Evolutionary conservation across 495 filamentous ascomycete species (phyloP).

Genomic region (Poronia punctata): DNA sequence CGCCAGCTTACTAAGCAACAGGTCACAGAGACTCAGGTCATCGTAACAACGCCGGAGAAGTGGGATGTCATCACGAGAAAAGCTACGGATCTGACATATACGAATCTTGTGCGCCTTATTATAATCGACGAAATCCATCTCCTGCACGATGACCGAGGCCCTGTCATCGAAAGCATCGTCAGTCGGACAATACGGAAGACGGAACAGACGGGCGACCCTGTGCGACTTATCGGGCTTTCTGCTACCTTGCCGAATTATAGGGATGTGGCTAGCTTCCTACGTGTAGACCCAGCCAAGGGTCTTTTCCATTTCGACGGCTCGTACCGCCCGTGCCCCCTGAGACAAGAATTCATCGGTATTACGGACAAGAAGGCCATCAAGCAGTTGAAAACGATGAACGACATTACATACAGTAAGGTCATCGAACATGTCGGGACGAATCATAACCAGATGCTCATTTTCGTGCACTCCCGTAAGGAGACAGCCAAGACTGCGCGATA

Average conservation of each 20-base stretch:
- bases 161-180: conserved; percentile 94
- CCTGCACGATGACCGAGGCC: conserved; percentile 93
- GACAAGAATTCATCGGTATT: conserved; percentile 95
- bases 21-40: conserved; percentile 95
- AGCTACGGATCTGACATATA: conserved; percentile 94
- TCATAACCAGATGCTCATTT: conserved; percentile 95
- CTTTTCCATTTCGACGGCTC: conserved; percentile 96
- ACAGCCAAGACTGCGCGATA: conserved; percentile 96
- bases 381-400: conserved; percentile 98
- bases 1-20: conserved; percentile 98
- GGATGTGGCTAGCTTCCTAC: conserved; percentile 93
- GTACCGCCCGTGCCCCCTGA: conserved; percentile 85
- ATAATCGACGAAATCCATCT: conserved; percentile 98
- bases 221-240: conserved; percentile 85
- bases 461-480: conserved; percentile 96
- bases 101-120: conserved; percentile 87
- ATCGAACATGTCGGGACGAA: conserved; percentile 90
- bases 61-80: conserved; percentile 99
- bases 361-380: conserved; percentile 99
- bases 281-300: conserved; percentile 77
- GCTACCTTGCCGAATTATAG: conserved; percentile 95
- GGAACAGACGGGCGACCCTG: conserved; percentile 87
- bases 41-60: conserved; percentile 98
- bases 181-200: conserved; percentile 86
- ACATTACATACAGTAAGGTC: conserved; percentile 96